Base-by-base conservation (phyloP, 106 monocot genomes). In the Phalaenopsis equestris region DNA sequence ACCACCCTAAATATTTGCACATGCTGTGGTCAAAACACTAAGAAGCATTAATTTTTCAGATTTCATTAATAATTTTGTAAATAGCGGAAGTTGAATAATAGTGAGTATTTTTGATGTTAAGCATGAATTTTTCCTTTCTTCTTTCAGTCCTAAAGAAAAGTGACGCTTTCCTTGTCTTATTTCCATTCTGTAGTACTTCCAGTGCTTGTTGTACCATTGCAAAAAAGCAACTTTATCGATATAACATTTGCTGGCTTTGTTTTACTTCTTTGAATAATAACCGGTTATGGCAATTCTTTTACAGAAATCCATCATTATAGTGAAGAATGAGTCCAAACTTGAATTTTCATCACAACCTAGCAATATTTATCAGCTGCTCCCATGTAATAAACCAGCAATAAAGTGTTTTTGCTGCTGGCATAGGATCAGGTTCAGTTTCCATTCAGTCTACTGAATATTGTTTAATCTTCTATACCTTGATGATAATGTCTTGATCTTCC, bases 281-380 rank as follows among this genome's bases (percentile, higher is more conserved):
- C 14, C 3, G 39, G 36, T 70, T 70, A 21, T 39, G 70, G 39
- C 3, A 12, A 70, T 70, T 70, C 70, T 14, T 14, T 14, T n/a
- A 70, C 70, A 70, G 38, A 70, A 70, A 70, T 10, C 14, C 70
- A 12, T 61, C 52, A 61, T 61, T 61, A 61, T 61, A 61, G 61
- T 61, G 61, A 21, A n/a, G 21, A 30, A 61, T 6, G 21, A 61
- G 61, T 61, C 3, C 61, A 61, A 2, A 21, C 0, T 1, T 23
- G 61, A 21, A 61, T 4, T 61, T 19, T 12, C 14, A 8, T 10
- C 23, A 39, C 14, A 14, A 12, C 12, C 70, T 24, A 23, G 39
- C 37, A 68, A 68, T 16, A 68, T 30, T 37, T 5, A 36, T 10
- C 36, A 36, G 68, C 7, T 9, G 61, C 61, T 6, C 57, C 43